Base-by-base conservation (phyloP, 352 stramenopile genomes). In the Elongisporangium anandrum region DNA sequence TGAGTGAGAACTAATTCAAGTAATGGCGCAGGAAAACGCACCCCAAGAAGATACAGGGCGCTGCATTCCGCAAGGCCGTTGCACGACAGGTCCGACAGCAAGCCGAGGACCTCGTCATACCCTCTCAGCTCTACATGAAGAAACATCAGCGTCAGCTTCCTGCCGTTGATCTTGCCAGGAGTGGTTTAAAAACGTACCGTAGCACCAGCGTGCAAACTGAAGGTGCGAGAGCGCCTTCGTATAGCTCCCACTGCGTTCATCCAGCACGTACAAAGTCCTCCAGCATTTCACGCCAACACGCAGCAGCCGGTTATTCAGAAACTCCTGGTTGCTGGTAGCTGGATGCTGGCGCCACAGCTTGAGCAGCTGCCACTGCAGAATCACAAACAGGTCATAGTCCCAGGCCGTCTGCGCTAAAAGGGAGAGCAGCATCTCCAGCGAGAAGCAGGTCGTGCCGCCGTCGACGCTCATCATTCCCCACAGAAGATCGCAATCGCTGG, bases 381-480 rank as follows among this genome's bases (percentile, higher is more conserved):
- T 68, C 1, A 55, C 54, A 54, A 94, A 94, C n/a, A 90, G 66
- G 50, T 94, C 85, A 26, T 85, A 88, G 57, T 94, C 85, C 66
- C 69, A 94, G 22, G 70, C 72, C 8, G 80, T 86, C 63, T 91
- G 80, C 10, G 68, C 64, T 23, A 92, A 58, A 0, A 94, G 64
- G 8, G 70, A 65, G 16, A 90, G 47, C 23, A 82, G 79, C 1
- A 80, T 69, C 50, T 75, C 61, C 3, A 65, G 58, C 2, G 76
- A 84, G 29, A 92, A 79, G 22, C 66, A 69, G 6, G 60, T 45
- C 6, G 70, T 70, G 47, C 77, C 77, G 12, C 75, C 57, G 45
- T 92, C 81, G 20, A 86, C 70, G n/a, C 61, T 72, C 67, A 89
- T 82, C 70, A 86, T 77, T 0, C 82, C 85, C 79, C 81, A 90